A percentile compares a stretch with the other conserved stretches of the same genome.
Conservation (phyloP, 2,329 filamentous ascomycete species). For the Calonectria honghensis region DNA sequence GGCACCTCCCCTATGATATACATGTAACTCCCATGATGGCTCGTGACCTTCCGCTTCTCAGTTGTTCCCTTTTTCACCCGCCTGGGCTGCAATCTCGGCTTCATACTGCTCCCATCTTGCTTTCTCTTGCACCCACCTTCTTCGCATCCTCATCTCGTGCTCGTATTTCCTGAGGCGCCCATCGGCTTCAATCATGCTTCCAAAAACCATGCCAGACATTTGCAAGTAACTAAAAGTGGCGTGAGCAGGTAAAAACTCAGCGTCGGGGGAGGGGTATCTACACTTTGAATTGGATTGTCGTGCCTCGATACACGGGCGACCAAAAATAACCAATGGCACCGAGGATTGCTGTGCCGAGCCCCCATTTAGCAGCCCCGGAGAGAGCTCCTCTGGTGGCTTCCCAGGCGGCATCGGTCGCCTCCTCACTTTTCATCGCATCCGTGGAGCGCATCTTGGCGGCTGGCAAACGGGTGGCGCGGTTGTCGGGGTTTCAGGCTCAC, state of each 20-base stretch:
- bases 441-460: conserved; percentile 49
- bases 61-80: conserved; percentile 60
- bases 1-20: conserved; percentile 46
- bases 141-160: conserved; percentile 77
- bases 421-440: conserved; percentile 77
- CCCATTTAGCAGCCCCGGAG: conserved; percentile 83
- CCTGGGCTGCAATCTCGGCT: conserved; percentile 70
- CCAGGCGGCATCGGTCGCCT: conserved; percentile 82
- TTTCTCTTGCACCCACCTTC: conserved; percentile 77
- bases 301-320: conserved; percentile 82
- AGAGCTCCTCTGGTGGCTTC: conserved; percentile 81
- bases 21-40: conserved; percentile 38
- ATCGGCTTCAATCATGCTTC: conserved; percentile 86
- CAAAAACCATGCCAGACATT: conserved; percentile 90
- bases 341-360: conserved; percentile 77
- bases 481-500: conserved; percentile 4
- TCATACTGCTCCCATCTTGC: conserved; percentile 82
- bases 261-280: conserved; percentile 63
- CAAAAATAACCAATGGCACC: conserved; percentile 77
- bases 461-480: not conserved
- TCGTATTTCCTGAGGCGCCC: conserved; percentile 80
- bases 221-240: conserved; percentile 79
- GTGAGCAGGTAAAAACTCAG: conserved; percentile 30
- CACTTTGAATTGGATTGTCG: conserved; percentile 87
- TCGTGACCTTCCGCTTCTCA: conserved; percentile 27